A percentile compares a stretch with the other conserved stretches of the same genome.
These are phyloP conservation scores for Scedosporium dehoogii DNA, from an alignment of 2,329 filamentous ascomycete species.

Conservation along the genomic window DNA sequence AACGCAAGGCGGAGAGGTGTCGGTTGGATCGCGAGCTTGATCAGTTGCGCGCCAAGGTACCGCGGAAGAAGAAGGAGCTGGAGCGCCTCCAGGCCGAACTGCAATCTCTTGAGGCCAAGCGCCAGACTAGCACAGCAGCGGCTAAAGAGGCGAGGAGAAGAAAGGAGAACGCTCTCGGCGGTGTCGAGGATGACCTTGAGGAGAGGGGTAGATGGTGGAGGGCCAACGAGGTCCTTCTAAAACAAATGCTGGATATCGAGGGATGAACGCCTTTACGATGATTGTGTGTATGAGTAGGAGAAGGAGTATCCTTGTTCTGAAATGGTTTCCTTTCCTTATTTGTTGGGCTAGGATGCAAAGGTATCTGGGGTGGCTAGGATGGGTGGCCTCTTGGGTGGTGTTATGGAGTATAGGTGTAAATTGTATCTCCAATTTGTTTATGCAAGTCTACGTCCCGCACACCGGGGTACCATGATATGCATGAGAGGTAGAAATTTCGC, in stretches of 20 bases:
- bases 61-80: conserved; percentile 56
- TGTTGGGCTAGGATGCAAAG: neutral
- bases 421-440: too few relatives aligned
- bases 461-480: too few relatives aligned
- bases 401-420: neutral
- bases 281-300: too few relatives aligned
- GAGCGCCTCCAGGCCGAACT: conserved; percentile 60
- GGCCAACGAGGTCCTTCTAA: conserved; percentile 55
- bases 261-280: conserved; percentile 15
- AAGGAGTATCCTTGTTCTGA: too few relatives aligned
- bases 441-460: too few relatives aligned
- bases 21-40: conserved; percentile 56
- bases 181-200: conserved; percentile 63
- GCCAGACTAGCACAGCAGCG: conserved; percentile 52
- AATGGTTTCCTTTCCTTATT: too few relatives aligned
- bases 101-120: conserved; percentile 56
- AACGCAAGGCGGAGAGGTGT: conserved; percentile 38
- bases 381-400: neutral
- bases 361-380: neutral
- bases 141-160: conserved; percentile 62
- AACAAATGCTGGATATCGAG: conserved; percentile 50
- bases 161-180: conserved; percentile 55
- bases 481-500: too few relatives aligned
- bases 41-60: conserved; percentile 49
- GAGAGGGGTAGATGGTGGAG: conserved; percentile 67